A percentile compares a stretch with the other conserved stretches of the same genome.
Conservation (phyloP, 2,329 filamentous ascomycete genomes). For the Aspergillus niger region DNA sequence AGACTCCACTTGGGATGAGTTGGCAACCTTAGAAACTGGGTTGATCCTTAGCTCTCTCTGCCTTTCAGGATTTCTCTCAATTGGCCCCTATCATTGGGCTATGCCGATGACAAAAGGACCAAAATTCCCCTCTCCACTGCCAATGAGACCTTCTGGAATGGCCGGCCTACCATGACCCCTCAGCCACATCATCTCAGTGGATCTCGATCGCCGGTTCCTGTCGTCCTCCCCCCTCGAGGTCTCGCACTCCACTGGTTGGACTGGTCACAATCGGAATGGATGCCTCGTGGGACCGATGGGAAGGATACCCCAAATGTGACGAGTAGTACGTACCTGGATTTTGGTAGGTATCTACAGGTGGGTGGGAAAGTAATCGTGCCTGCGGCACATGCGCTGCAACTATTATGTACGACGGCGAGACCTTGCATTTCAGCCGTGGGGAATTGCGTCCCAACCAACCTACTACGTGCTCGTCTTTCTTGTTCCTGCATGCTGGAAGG, state of each 20-base stretch:
- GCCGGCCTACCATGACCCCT: constrained; percentile 10
- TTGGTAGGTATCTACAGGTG: constrained; percentile 7
- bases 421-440: constrained; percentile 20
- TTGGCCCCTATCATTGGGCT: constrained; percentile 22
- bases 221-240: constrained; percentile 10
- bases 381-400: constrained; percentile 16
- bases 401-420: constrained; percentile 17
- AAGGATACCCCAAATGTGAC: constrained; percentile 17
- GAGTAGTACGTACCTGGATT: neutral
- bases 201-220: constrained; percentile 17
- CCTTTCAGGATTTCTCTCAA: neutral
- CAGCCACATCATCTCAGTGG: constrained; percentile 12
- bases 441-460: constrained; percentile 3
- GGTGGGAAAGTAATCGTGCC: constrained; percentile 10
- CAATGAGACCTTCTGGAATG: constrained; percentile 20
- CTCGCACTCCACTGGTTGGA: constrained; percentile 21
- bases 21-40: constrained; percentile 18
- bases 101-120: neutral
- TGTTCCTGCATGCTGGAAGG: constrained; percentile 1
- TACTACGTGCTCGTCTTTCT: constrained; percentile 1
- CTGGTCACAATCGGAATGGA: constrained; percentile 20
- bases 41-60: constrained; percentile 15
- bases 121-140: constrained; percentile 14
- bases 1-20: constrained; percentile 23
- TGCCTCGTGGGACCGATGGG: constrained; percentile 18